phyloP scores from a whole-genome alignment of 345 rosid species.

The Corchorus capsularis region DNA sequence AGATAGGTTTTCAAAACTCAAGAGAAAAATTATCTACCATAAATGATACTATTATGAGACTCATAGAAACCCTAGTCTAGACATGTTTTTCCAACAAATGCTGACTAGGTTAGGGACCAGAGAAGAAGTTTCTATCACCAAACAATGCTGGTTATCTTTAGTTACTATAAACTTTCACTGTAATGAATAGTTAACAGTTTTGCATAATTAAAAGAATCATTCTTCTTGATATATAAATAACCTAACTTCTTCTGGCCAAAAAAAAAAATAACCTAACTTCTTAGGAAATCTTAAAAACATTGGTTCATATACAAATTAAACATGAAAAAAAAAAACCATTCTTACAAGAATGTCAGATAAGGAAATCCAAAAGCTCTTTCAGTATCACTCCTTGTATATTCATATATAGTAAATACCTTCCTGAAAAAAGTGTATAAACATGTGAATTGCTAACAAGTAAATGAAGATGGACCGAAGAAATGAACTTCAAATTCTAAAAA shows the following conservation, averaged over 20 bases:
- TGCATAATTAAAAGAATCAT: neutral
- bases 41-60: no score
- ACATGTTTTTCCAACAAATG: conserved; percentile 33
- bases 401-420: conserved; percentile 32
- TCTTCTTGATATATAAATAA: neutral
- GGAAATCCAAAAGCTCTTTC: no score
- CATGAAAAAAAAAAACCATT: neutral
- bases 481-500: neutral
- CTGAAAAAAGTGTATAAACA: conserved; percentile 15
- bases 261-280: neutral
- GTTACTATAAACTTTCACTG: no score
- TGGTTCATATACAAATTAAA: neutral
- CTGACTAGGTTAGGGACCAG: conserved; percentile 39
- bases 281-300: neutral
- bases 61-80: conserved; percentile 23
- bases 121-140: conserved; percentile 31
- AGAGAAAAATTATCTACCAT: no score
- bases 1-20: no score
- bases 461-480: neutral
- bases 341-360: conserved; percentile 1
- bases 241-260: neutral
- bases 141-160: neutral
- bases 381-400: conserved; percentile 18
- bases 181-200: no score
- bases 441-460: neutral